Evolutionary conservation across 331 rosid genomes (phyloP).

Genomic region (Prunus yedoensis): DNA sequence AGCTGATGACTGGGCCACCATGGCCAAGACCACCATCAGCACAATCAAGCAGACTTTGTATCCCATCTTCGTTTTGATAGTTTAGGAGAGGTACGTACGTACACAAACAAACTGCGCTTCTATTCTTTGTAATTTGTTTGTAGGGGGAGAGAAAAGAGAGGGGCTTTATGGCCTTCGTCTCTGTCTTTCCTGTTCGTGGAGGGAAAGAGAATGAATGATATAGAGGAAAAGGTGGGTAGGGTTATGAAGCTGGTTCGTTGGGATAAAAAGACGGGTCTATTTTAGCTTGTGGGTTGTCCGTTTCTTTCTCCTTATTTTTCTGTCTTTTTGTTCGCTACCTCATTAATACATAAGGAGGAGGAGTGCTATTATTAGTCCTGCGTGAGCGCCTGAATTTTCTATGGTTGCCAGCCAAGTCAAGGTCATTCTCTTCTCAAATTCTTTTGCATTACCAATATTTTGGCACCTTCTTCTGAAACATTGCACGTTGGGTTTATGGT

Average conservation of each 20-base stretch:
- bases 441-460: not conserved
- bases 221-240: constrained; percentile 13
- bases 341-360: not conserved
- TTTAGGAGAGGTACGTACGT: not conserved
- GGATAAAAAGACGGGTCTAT: not conserved
- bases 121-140: not conserved
- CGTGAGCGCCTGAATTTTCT: not conserved
- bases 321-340: not conserved
- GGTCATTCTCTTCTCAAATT: not conserved
- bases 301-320: constrained; percentile 34
- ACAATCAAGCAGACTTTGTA: constrained; percentile 23
- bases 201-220: constrained; percentile 12
- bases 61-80: constrained; percentile 28
- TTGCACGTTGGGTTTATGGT: not conserved
- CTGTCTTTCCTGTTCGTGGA: not conserved
- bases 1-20: constrained; percentile 30
- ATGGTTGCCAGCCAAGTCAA: not conserved
- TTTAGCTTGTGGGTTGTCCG: constrained; percentile 19
- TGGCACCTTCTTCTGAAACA: not conserved
- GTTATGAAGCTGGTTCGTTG: constrained; percentile 1
- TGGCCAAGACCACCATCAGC: constrained; percentile 30
- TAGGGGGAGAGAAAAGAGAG: not conserved
- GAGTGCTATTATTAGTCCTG: not conserved
- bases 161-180: not conserved
- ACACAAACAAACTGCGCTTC: not conserved